A percentile compares a stretch with the other conserved stretches of the same genome.
phyloP scores from a whole-genome alignment of 768 basidiomycete genomes.

The Leccinum longicurvipes region DNA sequence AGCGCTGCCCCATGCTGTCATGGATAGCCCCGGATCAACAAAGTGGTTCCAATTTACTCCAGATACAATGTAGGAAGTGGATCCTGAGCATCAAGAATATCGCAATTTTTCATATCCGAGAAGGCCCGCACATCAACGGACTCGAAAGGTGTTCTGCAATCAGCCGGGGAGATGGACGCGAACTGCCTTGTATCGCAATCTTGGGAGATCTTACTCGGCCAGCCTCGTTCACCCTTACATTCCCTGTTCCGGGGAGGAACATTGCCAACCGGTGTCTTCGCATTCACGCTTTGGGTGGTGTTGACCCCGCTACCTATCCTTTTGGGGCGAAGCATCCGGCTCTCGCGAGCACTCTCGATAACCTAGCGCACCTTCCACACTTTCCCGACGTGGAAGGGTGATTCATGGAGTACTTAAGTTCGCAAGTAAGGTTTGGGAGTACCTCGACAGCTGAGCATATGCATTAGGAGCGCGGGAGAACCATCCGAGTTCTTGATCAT shows the following conservation, averaged over 20 bases:
- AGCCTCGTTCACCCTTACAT: constrained; percentile 1
- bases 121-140: neutral
- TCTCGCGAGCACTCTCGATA: neutral
- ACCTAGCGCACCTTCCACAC: neutral
- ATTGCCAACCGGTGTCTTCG: constrained; percentile 4
- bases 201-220: constrained; percentile 7
- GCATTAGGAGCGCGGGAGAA: constrained; percentile 7
- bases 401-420: neutral
- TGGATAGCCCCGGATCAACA: neutral
- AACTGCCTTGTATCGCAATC: constrained; percentile 7
- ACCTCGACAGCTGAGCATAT: neutral
- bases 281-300: constrained; percentile 1
- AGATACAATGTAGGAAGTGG: neutral
- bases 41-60: neutral
- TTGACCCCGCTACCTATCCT: constrained; percentile 1
- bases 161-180: neutral
- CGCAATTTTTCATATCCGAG: constrained; percentile 20
- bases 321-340: neutral
- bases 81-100: neutral
- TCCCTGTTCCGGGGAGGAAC: neutral
- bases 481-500: too few relatives aligned
- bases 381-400: neutral
- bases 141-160: neutral
- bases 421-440: constrained; percentile 1
- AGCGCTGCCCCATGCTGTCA: neutral